Percentiles rank a stretch among this genome's conserved stretches.
These are phyloP conservation scores for Phytophthora chlamydospora DNA, from an alignment of 352 stramenopile species.

Conservation along the genomic window DNA sequence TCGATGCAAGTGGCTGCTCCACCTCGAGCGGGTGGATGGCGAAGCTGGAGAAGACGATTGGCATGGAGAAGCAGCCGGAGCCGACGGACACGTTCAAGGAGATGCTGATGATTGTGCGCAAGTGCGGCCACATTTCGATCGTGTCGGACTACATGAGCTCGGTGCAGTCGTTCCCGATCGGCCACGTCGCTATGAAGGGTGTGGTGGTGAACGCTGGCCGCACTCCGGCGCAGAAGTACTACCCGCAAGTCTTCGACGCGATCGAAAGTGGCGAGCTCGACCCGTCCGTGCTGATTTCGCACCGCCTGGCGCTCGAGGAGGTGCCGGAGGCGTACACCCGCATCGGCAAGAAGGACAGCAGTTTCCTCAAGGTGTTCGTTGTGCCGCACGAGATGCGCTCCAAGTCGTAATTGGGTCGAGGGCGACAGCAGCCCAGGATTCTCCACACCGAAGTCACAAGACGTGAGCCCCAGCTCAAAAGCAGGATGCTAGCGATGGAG, in stretches of 20 bases:
- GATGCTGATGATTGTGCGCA: slow-evolving; percentile 59
- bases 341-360: slow-evolving; percentile 63
- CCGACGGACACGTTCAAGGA: slow-evolving; percentile 66
- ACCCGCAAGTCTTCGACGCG: slow-evolving; percentile 55
- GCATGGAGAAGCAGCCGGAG: slow-evolving; percentile 56
- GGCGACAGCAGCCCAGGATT: neutral
- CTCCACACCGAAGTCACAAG: too few species aligned
- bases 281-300: slow-evolving; percentile 57
- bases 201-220: slow-evolving; percentile 59
- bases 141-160: slow-evolving; percentile 60
- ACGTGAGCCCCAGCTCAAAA: too few species aligned
- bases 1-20: slow-evolving; percentile 55
- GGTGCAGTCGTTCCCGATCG: slow-evolving; percentile 55
- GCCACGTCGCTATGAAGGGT: slow-evolving; percentile 66
- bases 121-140: slow-evolving; percentile 61
- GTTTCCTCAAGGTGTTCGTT: slow-evolving; percentile 68
- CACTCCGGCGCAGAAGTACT: slow-evolving; percentile 62
- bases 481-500: too few species aligned
- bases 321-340: slow-evolving; percentile 56
- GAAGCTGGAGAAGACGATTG: slow-evolving; percentile 50
- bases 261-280: slow-evolving; percentile 66
- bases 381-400: slow-evolving; percentile 46
- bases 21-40: slow-evolving; percentile 45
- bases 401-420: slow-evolving; percentile 32
- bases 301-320: slow-evolving; percentile 61